Evolutionary conservation across 1,139 yeast species (phyloP), one percentile per base, ranked within the genome.

Genomic region (Pichia cactophila): DNA sequence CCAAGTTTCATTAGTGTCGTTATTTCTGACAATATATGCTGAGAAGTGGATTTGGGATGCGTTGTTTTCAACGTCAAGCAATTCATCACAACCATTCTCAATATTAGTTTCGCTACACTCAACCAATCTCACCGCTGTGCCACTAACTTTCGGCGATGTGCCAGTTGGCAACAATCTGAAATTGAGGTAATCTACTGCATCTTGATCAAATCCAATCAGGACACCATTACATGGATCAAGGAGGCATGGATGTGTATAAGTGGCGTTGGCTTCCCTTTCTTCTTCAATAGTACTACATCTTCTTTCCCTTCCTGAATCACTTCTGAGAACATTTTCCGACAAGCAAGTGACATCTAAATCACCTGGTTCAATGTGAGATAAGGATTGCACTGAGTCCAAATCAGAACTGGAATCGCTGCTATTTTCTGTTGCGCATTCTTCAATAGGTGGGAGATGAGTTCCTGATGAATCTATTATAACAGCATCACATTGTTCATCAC

Each of bases 191-290:
- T 76, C 72, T 5, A 77, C 69, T 49, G 66, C 68, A 54, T 78
- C 79, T 0, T 81, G 81, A 28, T 73, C 74, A 56, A 78, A 78
- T 11, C 81, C 83, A 16, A 77, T 66, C 76, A 81, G 74, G 8
- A 83, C 80, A 0, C 83, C 83, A 54, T 77, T 70, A 49, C 77
- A 61, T 8, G 75, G 73, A 52, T 76, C 78, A 3, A 63, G 61
- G 43, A 78, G 60, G 48, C 66, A 66, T 0, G 84, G 84, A 56
- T 77, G 73, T 0, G 75, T 71, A 56, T 78, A 78, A 53, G 72
- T 77, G 20, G 75, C 71, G 48, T 63, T 70, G 50, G 70, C 74
- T 56, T 78, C 83, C 49, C 83, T 58, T 53, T 77, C 81, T 58
- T 78, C 83, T 56, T 78, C 83, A 26, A 78, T 70, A 0, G 83